phyloP scores from a whole-genome alignment of 371 early-diverging fungal species.

The Globomyces sp. region DNA sequence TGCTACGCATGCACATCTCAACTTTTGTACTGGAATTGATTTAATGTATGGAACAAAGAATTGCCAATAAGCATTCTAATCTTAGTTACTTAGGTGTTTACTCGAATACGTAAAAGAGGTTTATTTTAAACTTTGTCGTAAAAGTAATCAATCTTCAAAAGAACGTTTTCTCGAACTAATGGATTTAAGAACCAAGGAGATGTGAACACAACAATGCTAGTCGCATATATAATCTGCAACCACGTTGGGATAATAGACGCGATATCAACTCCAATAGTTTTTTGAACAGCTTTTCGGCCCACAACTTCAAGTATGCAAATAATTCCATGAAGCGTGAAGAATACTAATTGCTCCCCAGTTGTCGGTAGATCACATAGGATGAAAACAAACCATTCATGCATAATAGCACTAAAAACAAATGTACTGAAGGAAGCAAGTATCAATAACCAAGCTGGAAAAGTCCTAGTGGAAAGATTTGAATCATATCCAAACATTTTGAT shows the following conservation, averaged over 20 bases:
- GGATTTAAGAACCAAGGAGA: conserved; percentile 14
- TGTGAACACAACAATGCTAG: neutral
- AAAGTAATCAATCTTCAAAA: neutral
- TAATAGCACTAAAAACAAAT: conserved; percentile 19
- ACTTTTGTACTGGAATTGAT: too few relatives aligned
- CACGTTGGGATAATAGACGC: neutral
- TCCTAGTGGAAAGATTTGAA: conserved; percentile 2
- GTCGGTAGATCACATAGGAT: neutral
- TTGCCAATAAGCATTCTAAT: too few relatives aligned
- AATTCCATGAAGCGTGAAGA: conserved; percentile 16
- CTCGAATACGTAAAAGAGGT: too few relatives aligned
- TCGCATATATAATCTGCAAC: conserved; percentile 12
- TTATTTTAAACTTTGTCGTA: too few relatives aligned
- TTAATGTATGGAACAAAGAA: too few relatives aligned
- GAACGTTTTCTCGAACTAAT: conserved; percentile 7
- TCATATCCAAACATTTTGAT: conserved; percentile 4
- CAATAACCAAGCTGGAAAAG: neutral
- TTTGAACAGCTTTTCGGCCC: neutral
- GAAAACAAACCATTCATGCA: conserved; percentile 26
- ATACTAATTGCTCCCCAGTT: conserved; percentile 13
- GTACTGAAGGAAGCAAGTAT: conserved; percentile 20
- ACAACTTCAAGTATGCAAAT: conserved; percentile 15
- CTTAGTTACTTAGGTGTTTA: too few relatives aligned
- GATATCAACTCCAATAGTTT: neutral
- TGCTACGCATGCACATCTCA: too few relatives aligned